Evolutionary conservation across 257 asterid species (phyloP), one percentile per base, ranked within the genome.

Genomic region (Catharanthus roseus): DNA sequence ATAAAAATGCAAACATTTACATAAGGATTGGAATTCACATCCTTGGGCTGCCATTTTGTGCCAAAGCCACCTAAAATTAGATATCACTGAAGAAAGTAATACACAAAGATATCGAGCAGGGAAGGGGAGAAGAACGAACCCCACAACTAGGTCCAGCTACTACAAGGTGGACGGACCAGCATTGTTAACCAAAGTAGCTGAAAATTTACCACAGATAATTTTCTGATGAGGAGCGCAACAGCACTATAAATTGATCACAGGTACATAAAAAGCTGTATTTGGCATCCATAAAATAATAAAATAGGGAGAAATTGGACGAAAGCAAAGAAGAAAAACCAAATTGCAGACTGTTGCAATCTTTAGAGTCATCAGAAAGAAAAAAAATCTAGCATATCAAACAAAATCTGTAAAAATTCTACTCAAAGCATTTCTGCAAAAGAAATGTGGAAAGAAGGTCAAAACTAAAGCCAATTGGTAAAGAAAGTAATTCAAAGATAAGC

Each of bases 301-400:
- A 26, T 39, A 7, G 18, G 18, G 21, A 4, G 12, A 57, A 3
- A 8, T 44, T 13, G 15, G 54, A 65, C 28, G 24, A 34, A 61
- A 44, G 65, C 29, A 19, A 47, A 61, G 50, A 47, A 10, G 19
- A 31, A 60, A 45, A 29, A 3, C 1, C 11, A 4, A 11, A 10
- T 31, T 21, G 15, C 45, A 26, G 45, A 56, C 57, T 23, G 24
- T 65, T 39, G 26, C 28, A 23, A 31, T 38, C 34, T 39, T 29
- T 65, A 70, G 57, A 15, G 26, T 41, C 71, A 41, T 44, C 31
- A 65, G 54, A 16, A 67, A 24, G 5, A 50, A 55, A 36, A 49
- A 1, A 3, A 23, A 24, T 6, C 53, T 53, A 53, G 4, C 53
- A 47, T 47, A 21, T 3, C 34, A 18, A 33, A 18, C 16, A 36